phyloP scores from a whole-genome alignment of 805 yeast species.

The Brettanomyces anomalus region DNA sequence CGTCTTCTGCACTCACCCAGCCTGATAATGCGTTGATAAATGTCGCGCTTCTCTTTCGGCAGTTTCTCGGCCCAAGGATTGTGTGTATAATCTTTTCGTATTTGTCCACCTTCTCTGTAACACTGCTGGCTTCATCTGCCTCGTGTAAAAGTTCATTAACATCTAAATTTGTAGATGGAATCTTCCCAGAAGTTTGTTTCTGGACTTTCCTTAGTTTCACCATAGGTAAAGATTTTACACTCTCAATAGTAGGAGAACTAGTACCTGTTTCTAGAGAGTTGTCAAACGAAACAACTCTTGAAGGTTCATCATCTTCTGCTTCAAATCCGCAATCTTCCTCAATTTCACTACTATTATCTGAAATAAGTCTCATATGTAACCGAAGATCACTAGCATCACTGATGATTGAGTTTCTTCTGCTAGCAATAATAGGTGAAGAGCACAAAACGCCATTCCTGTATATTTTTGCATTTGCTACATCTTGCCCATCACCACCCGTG shows the following conservation, averaged over 20 bases:
- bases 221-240: neutral
- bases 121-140: slow-evolving; percentile 5
- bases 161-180: neutral
- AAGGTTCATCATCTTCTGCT: neutral
- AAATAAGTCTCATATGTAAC: too few relatives aligned
- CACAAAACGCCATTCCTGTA: too few relatives aligned
- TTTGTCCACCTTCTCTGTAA: slow-evolving; percentile 21
- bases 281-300: too few relatives aligned
- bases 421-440: too few relatives aligned
- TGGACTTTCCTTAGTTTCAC: neutral
- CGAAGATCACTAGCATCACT: too few relatives aligned
- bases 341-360: too few relatives aligned
- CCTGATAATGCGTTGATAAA: neutral
- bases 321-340: too few relatives aligned
- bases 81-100: slow-evolving; percentile 24
- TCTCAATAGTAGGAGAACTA: neutral
- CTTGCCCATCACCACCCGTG: too few relatives aligned
- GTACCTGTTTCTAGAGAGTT: too few relatives aligned
- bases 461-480: too few relatives aligned
- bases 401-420: too few relatives aligned
- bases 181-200: neutral
- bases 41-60: slow-evolving; percentile 6
- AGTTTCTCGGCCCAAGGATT: slow-evolving; percentile 8
- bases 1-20: slow-evolving; percentile 2
- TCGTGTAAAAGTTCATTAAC: neutral